Evolutionary conservation across 345 rosid species (phyloP).

Genomic region (Boechera retrofracta): DNA sequence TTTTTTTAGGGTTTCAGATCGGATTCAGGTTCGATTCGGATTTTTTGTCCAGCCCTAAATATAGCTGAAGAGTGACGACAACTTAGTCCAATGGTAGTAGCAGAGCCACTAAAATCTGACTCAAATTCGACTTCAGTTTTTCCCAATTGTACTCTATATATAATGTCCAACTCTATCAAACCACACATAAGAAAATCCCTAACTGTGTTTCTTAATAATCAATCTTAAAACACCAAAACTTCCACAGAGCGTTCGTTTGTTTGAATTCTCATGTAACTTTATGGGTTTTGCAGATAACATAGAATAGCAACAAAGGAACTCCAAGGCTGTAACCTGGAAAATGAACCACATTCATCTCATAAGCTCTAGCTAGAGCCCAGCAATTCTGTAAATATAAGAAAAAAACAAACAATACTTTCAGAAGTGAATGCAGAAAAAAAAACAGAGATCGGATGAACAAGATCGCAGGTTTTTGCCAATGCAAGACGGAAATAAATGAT

Average conservation of each 20-base stretch:
- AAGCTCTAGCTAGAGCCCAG: slow-evolving; percentile 73
- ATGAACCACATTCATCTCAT: slow-evolving; percentile 84
- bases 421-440: neutral
- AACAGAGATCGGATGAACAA: neutral
- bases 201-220: neutral
- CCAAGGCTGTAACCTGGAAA: slow-evolving; percentile 74
- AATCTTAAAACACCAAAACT: slow-evolving; percentile 9
- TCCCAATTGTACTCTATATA: neutral
- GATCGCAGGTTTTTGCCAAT: neutral
- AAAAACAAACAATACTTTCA: slow-evolving; percentile 8
- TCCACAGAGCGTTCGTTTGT: slow-evolving; percentile 7
- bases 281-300: slow-evolving; percentile 56
- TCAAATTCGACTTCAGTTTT: neutral
- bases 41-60: too few species aligned
- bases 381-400: slow-evolving; percentile 59
- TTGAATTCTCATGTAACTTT: slow-evolving; percentile 34
- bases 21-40: too few species aligned
- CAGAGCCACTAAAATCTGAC: neutral
- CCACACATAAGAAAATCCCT: neutral
- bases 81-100: too few species aligned
- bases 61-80: too few species aligned
- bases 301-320: slow-evolving; percentile 66
- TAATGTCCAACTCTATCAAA: neutral
- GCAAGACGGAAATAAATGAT: slow-evolving; percentile 11
- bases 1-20: too few species aligned